phyloP scores from a whole-genome alignment of 306 rosid species.

The Cicer cuneatum region DNA sequence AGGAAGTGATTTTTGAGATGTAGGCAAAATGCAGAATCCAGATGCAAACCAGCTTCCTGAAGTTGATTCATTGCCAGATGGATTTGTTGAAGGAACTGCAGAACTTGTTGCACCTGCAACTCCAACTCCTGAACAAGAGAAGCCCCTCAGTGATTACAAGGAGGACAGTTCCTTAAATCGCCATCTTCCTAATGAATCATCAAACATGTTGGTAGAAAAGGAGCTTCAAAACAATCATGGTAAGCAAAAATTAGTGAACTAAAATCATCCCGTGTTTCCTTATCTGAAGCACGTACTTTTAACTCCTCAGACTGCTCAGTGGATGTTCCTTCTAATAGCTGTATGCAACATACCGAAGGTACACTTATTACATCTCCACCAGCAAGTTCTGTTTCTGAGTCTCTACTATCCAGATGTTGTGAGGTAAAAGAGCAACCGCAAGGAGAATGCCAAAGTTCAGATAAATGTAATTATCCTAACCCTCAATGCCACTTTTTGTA shows the following conservation, averaged over 20 bases:
- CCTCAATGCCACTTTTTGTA: conserved; percentile 30
- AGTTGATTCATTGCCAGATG: conserved; percentile 89
- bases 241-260: conserved; percentile 50
- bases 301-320: conserved; percentile 53
- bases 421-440: conserved; percentile 57
- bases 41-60: conserved; percentile 89
- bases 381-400: conserved; percentile 52
- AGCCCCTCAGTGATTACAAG: conserved; percentile 52
- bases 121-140: conserved; percentile 67
- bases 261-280: conserved; percentile 54
- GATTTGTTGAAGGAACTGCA: conserved; percentile 78
- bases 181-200: conserved; percentile 47
- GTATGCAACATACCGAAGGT: conserved; percentile 57
- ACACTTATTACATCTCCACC: conserved; percentile 33
- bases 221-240: conserved; percentile 56
- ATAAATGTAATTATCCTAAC: conserved; percentile 59
- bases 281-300: conserved; percentile 56
- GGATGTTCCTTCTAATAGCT: conserved; percentile 47
- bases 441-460: conserved; percentile 60
- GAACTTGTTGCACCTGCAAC: conserved; percentile 74
- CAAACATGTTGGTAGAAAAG: conserved; percentile 44
- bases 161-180: conserved; percentile 47
- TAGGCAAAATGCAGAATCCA: conserved; percentile 78
- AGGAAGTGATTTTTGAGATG: conserved; percentile 44
- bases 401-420: conserved; percentile 50